These are phyloP conservation scores for Pythium insidiosum DNA, from an alignment of 352 stramenopile genomes.

Conservation along the genomic window DNA sequence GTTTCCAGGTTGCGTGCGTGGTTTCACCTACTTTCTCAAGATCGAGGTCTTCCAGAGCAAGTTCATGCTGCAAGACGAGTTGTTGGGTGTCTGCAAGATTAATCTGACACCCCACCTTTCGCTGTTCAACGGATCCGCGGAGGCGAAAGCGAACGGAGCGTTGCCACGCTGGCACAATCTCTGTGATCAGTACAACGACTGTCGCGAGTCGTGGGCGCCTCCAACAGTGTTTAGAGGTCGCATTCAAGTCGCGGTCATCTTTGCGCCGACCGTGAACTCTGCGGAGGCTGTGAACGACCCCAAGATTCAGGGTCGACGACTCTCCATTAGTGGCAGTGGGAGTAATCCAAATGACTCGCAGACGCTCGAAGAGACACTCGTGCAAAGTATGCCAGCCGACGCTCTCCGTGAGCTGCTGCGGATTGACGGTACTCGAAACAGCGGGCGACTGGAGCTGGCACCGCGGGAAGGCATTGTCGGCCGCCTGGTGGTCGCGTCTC, in stretches of 20 bases:
- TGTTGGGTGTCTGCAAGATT: constrained; percentile 79
- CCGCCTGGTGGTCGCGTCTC: too few species aligned
- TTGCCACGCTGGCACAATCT: constrained; percentile 78
- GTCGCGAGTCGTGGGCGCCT: constrained; percentile 75
- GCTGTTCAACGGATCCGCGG: constrained; percentile 66
- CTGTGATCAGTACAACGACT: constrained; percentile 85
- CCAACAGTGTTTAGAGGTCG: constrained; percentile 74
- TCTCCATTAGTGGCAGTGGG: too few species aligned
- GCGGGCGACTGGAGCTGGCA: too few species aligned
- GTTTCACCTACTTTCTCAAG: constrained; percentile 72
- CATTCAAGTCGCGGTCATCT: constrained; percentile 75
- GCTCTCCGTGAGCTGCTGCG: too few species aligned
- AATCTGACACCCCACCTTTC: constrained; percentile 81
- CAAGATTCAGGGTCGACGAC: constrained; percentile 38
- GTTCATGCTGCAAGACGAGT: constrained; percentile 72
- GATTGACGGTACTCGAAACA: too few species aligned
- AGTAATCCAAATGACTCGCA: too few species aligned
- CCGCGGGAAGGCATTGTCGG: too few species aligned
- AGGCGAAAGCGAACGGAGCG: constrained; percentile 74
- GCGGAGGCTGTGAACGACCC: constrained; percentile 33
- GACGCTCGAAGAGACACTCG: too few species aligned
- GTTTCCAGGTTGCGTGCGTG: constrained; percentile 66
- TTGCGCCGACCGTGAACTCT: constrained; percentile 53
- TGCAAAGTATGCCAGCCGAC: too few species aligned
- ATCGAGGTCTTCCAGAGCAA: constrained; percentile 80